Percentiles rank a stretch among this genome's conserved stretches.
These are phyloP conservation scores for Arthrinium phaeospermum DNA, from an alignment of 2,329 filamentous ascomycete genomes.

Conservation along the genomic window DNA sequence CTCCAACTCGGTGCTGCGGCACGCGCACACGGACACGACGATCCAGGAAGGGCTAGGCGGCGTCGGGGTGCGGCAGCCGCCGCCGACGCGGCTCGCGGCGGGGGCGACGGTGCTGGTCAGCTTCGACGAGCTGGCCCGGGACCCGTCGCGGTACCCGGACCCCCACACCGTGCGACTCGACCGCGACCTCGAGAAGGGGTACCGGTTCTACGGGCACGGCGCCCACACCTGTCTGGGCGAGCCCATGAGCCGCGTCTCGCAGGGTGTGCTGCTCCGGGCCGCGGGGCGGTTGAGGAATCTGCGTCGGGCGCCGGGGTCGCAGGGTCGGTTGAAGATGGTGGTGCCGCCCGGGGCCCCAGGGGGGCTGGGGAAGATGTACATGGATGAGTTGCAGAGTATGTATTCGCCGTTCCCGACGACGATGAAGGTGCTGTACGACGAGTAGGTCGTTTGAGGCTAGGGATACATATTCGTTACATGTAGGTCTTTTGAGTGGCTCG, in stretches of 20 bases:
- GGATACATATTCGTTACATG: too few species aligned
- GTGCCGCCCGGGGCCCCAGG: not conserved
- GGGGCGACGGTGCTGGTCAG: conserved; percentile 49
- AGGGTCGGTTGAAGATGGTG: conserved; percentile 32
- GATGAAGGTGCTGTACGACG: conserved; percentile 20
- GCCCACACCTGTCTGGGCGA: conserved; percentile 57
- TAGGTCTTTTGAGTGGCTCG: too few species aligned
- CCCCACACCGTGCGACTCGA: conserved; percentile 56
- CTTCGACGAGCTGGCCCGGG: conserved; percentile 54
- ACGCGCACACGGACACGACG: conserved; percentile 30
- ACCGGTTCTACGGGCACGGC: conserved; percentile 59
- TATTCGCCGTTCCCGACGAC: conserved; percentile 18
- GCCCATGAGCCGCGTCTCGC: conserved; percentile 43
- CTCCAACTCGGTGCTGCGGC: not conserved
- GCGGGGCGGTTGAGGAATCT: conserved; percentile 33
- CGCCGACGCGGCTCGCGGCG: not conserved
- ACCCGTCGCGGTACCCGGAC: conserved; percentile 54
- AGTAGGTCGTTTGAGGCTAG: not conserved
- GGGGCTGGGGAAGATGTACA: not conserved
- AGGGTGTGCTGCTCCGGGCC: conserved; percentile 32
- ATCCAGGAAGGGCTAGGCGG: conserved; percentile 49
- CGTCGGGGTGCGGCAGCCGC: not conserved
- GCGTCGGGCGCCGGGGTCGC: conserved; percentile 29
- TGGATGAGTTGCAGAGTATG: conserved; percentile 17
- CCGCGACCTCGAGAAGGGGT: conserved; percentile 51